phyloP scores from a whole-genome alignment of 1,139 yeast species.

The Starmera stellimalicola region DNA sequence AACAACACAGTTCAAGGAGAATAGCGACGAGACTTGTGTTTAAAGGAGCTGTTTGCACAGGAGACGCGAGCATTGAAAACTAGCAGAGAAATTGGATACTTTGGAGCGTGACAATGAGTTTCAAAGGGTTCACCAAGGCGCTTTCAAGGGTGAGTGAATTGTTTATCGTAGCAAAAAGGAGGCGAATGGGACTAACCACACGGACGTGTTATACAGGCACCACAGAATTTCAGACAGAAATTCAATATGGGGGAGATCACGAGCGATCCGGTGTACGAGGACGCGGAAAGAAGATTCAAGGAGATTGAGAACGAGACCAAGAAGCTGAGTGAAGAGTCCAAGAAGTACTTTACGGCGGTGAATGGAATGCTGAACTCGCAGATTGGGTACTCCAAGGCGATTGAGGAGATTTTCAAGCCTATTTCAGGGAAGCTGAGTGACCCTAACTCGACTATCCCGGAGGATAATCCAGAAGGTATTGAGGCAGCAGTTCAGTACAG shows the following conservation, averaged over 20 bases:
- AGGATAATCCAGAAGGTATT: slow-evolving; percentile 94
- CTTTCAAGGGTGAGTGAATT: slow-evolving; percentile 43
- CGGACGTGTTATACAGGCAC: slow-evolving; percentile 42
- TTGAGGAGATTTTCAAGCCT: slow-evolving; percentile 94
- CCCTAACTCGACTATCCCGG: slow-evolving; percentile 76
- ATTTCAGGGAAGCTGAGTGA: slow-evolving; percentile 87
- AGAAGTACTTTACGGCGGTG: slow-evolving; percentile 81
- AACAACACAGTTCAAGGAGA: no score
- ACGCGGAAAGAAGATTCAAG: slow-evolving; percentile 92
- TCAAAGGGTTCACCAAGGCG: slow-evolving; percentile 88
- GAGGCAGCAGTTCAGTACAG: slow-evolving; percentile 89
- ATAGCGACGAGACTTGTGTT: no score
- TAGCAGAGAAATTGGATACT: no score
- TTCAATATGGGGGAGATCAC: slow-evolving; percentile 81
- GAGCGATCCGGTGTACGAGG: slow-evolving; percentile 79
- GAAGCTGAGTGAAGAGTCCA: slow-evolving; percentile 82
- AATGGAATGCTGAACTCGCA: slow-evolving; percentile 91
- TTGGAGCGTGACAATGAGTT: slow-evolving; percentile 54
- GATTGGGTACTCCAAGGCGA: slow-evolving; percentile 85
- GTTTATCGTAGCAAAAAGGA: slow-evolving; percentile 2
- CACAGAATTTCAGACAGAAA: slow-evolving; percentile 70
- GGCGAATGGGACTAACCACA: no score
- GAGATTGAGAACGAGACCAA: slow-evolving; percentile 86
- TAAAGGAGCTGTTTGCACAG: no score
- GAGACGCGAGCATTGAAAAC: no score